Base-by-base conservation (phyloP, 1,139 yeast genomes). In the Pneumocystis carinii region DNA sequence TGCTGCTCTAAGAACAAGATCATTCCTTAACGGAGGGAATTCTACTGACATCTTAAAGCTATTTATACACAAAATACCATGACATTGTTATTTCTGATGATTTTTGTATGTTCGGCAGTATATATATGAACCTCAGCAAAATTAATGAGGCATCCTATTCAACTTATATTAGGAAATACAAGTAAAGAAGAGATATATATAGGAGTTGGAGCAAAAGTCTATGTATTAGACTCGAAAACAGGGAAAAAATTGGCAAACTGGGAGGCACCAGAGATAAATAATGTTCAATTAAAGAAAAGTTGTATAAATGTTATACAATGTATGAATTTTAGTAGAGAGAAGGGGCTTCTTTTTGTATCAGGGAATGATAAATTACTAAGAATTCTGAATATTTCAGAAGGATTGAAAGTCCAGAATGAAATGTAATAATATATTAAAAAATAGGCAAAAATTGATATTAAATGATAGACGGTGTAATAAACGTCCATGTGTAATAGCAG, bases 1-100 rank as follows among this genome's bases (percentile, higher is more conserved):
- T 29, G 98, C 97, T 3, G 97, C 97, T 71, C 98, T 79, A 67
- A 92, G 78, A 60, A 92, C 85, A 71, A 90, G 80, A 72, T 92
- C 97, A 76, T 92, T 92, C 75, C 90, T 83, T 72, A 90, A 78
- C 29, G 83, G 82, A 27, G 95, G 83, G 72, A 86, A 87, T 2
- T 48, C 32, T 3, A 15, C 1, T 1, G 12, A 12, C 55, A 48
- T 48, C 14, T 24, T 38, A 58, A 58, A 29, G 64, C 19, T 66
- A 63, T 64, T 60, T 29, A 15, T 7, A 37, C 12, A 8, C 15
- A 57, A 37, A 39, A 37, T 59, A 17, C 14, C 2, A 4, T 19
- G 19, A 12, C 3, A 24, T 7, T 48, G 15, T 10, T 10, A 24
- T 48, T 37, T 48, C 24, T 24, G 24, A 12, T 24, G 27, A 48